Percentiles rank a stretch among this genome's conserved stretches.
Evolutionary conservation across 805 yeast species (phyloP).

Genomic region (Saccharomycopsis fodiens): DNA sequence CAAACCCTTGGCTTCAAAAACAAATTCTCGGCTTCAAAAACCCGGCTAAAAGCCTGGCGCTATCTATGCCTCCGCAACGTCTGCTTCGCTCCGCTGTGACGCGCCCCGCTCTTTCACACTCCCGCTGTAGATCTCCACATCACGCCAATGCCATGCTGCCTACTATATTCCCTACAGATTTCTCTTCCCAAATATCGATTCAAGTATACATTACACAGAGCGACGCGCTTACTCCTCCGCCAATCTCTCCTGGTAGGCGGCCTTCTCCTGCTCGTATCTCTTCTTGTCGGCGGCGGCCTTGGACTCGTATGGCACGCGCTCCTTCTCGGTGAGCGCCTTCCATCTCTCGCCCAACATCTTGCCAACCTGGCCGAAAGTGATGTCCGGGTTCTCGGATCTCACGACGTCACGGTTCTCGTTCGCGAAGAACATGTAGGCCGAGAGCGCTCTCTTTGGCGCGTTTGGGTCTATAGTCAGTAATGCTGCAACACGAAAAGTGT

Average conservation of each 20-base stretch:
- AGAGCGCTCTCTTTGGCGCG: conserved; percentile 97
- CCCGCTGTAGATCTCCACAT: no score
- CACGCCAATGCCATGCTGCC: no score
- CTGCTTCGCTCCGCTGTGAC: no score
- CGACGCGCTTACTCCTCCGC: not conserved
- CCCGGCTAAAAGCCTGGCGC: no score
- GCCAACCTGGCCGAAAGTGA: conserved; percentile 92
- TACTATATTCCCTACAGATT: no score
- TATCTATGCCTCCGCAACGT: no score
- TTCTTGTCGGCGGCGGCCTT: conserved; percentile 93
- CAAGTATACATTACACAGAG: no score
- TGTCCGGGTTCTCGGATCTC: conserved; percentile 94
- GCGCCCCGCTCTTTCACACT: no score
- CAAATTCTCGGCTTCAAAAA: no score
- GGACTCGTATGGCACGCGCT: conserved; percentile 82
- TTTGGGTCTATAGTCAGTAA: conserved; percentile 60
- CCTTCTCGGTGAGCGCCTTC: conserved; percentile 82
- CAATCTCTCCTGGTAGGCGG: conserved; percentile 43
- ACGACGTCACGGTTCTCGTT: conserved; percentile 95
- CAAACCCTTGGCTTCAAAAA: no score
- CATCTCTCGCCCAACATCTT: conserved; percentile 92
- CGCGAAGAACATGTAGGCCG: conserved; percentile 99
- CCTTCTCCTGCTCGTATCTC: conserved; percentile 95
- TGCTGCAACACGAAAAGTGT: not conserved
- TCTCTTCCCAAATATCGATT: no score